Conservation (phyloP, 306 rosid species). For the Alnus rubra region DNA sequence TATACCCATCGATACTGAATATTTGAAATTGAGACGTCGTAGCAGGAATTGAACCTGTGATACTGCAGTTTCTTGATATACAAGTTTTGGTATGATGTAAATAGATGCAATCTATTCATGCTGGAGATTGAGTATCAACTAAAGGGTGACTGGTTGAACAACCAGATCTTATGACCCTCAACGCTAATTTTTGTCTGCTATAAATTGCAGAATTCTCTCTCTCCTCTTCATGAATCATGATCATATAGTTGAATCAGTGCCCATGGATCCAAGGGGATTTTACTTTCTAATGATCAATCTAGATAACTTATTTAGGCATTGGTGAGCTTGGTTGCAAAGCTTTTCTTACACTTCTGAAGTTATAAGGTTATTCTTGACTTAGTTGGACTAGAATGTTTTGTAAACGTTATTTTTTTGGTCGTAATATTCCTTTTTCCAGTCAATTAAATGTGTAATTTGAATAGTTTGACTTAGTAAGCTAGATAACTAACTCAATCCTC, state of each 20-base stretch:
- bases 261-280: constrained; percentile 41
- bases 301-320: not conserved
- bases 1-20: not conserved
- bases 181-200: constrained; percentile 39
- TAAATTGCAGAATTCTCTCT: constrained; percentile 50
- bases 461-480: too few species aligned
- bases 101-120: not conserved
- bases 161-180: not conserved
- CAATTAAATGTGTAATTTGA: not conserved
- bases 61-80: constrained; percentile 4
- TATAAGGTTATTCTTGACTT: constrained; percentile 6
- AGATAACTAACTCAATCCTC: too few species aligned
- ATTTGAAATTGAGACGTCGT: not conserved
- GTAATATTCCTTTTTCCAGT: not conserved
- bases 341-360: constrained; percentile 20
- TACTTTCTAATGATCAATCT: constrained; percentile 31
- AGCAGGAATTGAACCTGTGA: not conserved
- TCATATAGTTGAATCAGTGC: constrained; percentile 46
- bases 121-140: not conserved
- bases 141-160: not conserved
- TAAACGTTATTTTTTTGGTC: not conserved
- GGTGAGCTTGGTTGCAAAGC: not conserved
- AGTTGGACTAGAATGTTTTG: not conserved
- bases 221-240: constrained; percentile 48
- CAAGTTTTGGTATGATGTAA: not conserved